Conservation (phyloP, 2,329 filamentous ascomycete genomes). For the Tolypocladium amazonense region DNA sequence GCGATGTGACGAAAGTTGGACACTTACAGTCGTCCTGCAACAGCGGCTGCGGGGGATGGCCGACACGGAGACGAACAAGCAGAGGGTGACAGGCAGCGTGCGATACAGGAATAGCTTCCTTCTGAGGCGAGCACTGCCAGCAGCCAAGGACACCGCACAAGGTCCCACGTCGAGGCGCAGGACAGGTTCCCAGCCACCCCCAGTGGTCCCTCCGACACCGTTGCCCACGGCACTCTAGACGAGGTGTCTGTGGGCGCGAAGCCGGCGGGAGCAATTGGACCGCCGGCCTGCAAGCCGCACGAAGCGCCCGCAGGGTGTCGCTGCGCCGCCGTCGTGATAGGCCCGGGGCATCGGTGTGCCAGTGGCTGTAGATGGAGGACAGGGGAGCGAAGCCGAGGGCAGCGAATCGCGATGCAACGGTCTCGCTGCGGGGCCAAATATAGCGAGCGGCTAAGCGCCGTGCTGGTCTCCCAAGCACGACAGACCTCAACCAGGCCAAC, state of each 20-base stretch:
- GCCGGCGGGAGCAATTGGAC: constrained; percentile 7
- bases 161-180: background rate
- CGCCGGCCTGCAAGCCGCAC: constrained; percentile 7
- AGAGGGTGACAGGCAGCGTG: background rate
- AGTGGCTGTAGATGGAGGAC: background rate
- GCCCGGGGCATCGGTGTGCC: background rate
- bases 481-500: background rate
- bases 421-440: constrained; percentile 12
- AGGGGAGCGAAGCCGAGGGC: background rate
- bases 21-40: constrained; percentile 4
- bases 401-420: background rate
- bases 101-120: constrained; percentile 6
- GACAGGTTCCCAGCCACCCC: background rate
- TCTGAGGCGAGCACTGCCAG: background rate
- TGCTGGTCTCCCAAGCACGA: constrained; percentile 7
- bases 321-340: constrained; percentile 4
- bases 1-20: constrained; percentile 8
- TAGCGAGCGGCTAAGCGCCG: constrained; percentile 18
- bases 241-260: constrained; percentile 6
- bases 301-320: constrained; percentile 6
- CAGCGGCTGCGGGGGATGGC: background rate
- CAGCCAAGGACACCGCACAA: background rate
- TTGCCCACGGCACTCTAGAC: background rate
- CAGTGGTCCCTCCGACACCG: background rate
- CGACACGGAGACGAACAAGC: background rate